A percentile compares a stretch with the other conserved stretches of the same genome.
These are phyloP conservation scores for Acer yangbiense DNA, from an alignment of 345 rosid species.

Conservation along the genomic window DNA sequence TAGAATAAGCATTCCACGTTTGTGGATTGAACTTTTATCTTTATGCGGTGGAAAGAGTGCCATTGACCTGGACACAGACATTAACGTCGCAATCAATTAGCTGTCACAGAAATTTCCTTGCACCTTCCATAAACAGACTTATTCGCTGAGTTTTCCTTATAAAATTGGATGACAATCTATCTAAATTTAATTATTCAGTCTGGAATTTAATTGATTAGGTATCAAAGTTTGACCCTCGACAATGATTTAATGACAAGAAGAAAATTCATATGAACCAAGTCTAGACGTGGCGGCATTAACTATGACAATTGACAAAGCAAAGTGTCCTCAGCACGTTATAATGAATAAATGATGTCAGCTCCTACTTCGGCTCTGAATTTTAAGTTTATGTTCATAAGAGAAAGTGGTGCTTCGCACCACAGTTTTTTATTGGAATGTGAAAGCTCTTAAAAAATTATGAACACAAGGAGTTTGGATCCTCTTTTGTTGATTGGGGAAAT, in stretches of 20 bases:
- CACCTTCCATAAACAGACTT: background rate
- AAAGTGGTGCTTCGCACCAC: no score
- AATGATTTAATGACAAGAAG: background rate
- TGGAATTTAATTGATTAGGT: background rate
- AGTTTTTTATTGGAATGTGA: no score
- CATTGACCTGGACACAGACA: background rate
- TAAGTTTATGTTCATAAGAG: no score
- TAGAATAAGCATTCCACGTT: background rate
- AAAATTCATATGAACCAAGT: no score
- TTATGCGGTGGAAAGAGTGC: background rate
- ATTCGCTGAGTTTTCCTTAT: background rate
- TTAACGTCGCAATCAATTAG: background rate
- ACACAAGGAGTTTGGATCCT: no score
- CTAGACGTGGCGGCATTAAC: background rate
- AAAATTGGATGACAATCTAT: background rate
- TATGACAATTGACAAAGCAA: background rate
- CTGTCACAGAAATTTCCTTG: background rate
- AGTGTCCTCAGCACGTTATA: background rate
- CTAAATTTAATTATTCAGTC: background rate
- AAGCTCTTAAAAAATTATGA: no score
- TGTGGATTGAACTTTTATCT: background rate
- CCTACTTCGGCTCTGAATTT: no score
- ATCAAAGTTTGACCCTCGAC: background rate
- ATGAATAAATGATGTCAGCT: background rate
- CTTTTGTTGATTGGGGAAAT: no score